Evolutionary conservation across 2,329 filamentous ascomycete genomes (phyloP), one percentile per base, ranked within the genome.

Genomic region (Triangularia verruculosa): DNA sequence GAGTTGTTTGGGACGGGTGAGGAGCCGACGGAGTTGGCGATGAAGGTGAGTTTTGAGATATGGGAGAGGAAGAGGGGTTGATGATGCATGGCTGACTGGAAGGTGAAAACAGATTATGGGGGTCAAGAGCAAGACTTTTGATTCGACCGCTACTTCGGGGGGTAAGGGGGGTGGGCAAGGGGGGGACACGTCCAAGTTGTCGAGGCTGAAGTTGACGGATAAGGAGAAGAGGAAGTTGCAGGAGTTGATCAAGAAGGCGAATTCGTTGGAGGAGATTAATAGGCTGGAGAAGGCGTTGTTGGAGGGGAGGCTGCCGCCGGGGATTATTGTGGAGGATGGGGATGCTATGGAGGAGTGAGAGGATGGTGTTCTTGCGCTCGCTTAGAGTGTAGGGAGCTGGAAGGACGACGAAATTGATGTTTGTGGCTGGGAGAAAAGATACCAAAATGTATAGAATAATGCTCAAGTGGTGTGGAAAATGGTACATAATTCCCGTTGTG

Each of bases 201-300:
- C 92, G 68, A 85, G 90, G 59, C 89, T 94, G 71, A 91, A 93
- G 78, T 81, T 97, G 70, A 97, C 93, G 3, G 92, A 94, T 39
- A 88, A 88, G 73, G 95, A 99, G 83, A 90, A 89, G 81, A 90
- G 89, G 82, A 86, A 87, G 68, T 86, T 98, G 66, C 89, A 96
- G 78, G 89, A 92, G 72, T 83, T 94, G 79, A 96, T 99, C 76
- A 88, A 88, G 77, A 92, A 91, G 72, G 94, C 95, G 5, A 93
- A 89, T 75, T 96, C 90, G 73, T 76, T 99, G 72, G 89, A 93
- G 70, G 95, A 98, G 79, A 96, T 99, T 74, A 89, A 92, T 63
- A 84, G 87, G 69, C 76, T 99, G 74, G 95, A 99, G 81, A 96
- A 94, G 80, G 92, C 95, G 77, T 79, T 98, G 69, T 91, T 91